Percentiles rank a stretch among this genome's conserved stretches.
These are phyloP conservation scores for Bruguiera parviflora DNA, from an alignment of 345 rosid genomes.

Conservation along the genomic window DNA sequence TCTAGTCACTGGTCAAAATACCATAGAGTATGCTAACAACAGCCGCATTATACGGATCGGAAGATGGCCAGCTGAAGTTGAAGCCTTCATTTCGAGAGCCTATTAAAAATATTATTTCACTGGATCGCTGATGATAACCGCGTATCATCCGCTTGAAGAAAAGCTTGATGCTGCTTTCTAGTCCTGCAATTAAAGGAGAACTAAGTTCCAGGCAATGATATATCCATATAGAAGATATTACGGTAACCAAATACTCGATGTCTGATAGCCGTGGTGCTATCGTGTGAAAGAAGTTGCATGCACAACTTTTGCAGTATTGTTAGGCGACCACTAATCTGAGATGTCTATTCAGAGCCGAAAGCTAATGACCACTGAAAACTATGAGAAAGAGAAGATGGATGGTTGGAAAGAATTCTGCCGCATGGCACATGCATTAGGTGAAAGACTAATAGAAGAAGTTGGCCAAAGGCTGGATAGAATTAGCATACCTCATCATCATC, in stretches of 20 bases:
- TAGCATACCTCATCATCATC: conserved; percentile 59
- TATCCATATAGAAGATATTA: not conserved
- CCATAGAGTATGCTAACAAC: not conserved
- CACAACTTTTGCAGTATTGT: no score
- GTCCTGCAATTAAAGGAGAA: conserved; percentile 1
- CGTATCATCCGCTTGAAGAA: not conserved
- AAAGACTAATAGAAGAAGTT: not conserved
- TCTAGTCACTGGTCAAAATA: not conserved
- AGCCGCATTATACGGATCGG: not conserved
- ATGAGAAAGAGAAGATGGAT: no score
- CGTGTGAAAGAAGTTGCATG: no score
- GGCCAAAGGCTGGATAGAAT: not conserved
- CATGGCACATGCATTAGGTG: not conserved
- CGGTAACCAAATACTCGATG: no score
- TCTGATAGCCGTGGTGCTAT: no score
- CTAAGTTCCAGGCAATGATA: not conserved
- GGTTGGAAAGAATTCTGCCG: no score
- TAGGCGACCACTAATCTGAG: no score
- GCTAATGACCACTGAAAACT: no score
- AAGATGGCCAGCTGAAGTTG: not conserved
- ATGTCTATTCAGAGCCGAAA: no score
- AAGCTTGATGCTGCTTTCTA: not conserved
- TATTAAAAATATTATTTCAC: not conserved
- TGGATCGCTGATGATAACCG: not conserved
- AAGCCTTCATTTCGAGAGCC: not conserved